Conservation (phyloP, 139 green algal genomes). For the Yamagishiella unicocca region DNA sequence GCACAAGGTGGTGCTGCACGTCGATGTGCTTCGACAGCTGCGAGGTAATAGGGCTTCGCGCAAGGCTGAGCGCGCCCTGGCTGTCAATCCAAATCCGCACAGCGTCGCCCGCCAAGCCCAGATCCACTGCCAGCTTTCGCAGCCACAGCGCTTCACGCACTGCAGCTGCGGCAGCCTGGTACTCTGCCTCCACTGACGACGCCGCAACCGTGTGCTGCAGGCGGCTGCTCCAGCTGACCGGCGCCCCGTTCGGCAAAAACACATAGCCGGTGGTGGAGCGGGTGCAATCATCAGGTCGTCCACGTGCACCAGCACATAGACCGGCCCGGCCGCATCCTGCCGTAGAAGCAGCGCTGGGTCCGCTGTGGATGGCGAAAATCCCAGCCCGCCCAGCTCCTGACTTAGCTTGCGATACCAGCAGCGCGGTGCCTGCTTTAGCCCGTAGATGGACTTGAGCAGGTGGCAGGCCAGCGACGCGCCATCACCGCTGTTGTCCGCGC, state of each 20-base stretch:
- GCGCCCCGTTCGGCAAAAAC: not conserved
- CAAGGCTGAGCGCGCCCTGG: not conserved
- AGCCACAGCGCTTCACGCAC: conserved; percentile 65
- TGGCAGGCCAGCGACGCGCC: not conserved
- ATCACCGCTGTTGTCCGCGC: conserved; percentile 45
- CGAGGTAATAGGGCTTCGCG: not conserved
- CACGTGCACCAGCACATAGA: conserved; percentile 48
- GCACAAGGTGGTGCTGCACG: not conserved
- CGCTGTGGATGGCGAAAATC: conserved; percentile 38
- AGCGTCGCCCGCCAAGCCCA: not conserved
- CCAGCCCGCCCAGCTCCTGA: conserved; percentile 23
- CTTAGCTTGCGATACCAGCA: conserved; percentile 54
- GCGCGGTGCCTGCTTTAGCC: conserved; percentile 59
- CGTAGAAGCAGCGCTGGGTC: conserved; percentile 53
- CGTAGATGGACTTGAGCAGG: conserved; percentile 60
- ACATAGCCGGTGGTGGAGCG: conserved; percentile 31
- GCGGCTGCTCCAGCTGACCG: conserved; percentile 43
- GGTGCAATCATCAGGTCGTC: conserved; percentile 38
- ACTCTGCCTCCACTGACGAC: conserved; percentile 62
- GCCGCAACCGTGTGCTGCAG: conserved; percentile 64
- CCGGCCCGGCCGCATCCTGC: not conserved
- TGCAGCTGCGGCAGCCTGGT: conserved; percentile 57
- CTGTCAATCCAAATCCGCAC: not conserved
- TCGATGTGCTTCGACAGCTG: conserved; percentile 7
- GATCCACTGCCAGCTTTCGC: conserved; percentile 44